Evolutionary conservation across 2,329 filamentous ascomycete genomes (phyloP).

Genomic region (Albifimbria verrucaria): DNA sequence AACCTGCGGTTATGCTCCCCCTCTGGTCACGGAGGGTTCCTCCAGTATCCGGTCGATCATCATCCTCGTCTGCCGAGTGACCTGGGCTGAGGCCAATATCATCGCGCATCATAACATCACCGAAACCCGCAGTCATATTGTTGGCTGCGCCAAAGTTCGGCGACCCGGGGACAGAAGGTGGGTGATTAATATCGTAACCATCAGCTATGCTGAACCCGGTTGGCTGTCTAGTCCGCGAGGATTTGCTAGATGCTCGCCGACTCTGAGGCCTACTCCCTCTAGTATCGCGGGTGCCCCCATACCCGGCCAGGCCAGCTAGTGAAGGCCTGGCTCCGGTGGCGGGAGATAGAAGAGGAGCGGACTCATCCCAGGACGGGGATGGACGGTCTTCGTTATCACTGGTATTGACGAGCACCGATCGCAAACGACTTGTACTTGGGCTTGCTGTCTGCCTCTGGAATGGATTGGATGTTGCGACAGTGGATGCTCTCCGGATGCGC

Average conservation of each 20-base stretch:
- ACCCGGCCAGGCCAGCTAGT: conserved; percentile 26
- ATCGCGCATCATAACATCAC: conserved; percentile 69
- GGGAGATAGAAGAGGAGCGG: conserved; percentile 50
- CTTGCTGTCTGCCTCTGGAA: conserved; percentile 29
- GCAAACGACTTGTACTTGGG: conserved; percentile 29
- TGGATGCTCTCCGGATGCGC: conserved; percentile 60
- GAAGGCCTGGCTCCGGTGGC: conserved; percentile 18
- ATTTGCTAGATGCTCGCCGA: conserved; percentile 47
- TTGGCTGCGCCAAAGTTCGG: conserved; percentile 49
- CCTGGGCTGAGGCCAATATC: conserved; percentile 47
- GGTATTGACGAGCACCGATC: conserved; percentile 30
- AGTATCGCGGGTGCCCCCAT: conserved; percentile 41
- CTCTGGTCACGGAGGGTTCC: conserved; percentile 22
- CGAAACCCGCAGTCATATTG: conserved; percentile 54
- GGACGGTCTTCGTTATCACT: conserved; percentile 48
- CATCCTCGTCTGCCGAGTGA: conserved; percentile 24
- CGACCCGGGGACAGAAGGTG: conserved; percentile 63
- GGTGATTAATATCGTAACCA: conserved; percentile 63
- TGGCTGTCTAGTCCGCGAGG: conserved; percentile 43
- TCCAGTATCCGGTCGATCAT: conserved; percentile 27
- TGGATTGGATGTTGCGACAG: conserved; percentile 32
- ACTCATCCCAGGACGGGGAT: conserved; percentile 43
- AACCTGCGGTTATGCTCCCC: conserved; percentile 35
- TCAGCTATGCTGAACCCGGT: conserved; percentile 34
- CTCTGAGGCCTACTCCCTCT: conserved; percentile 32